Conservation (phyloP, 345 rosid species). For the Rhodomyrtus tomentosa region DNA sequence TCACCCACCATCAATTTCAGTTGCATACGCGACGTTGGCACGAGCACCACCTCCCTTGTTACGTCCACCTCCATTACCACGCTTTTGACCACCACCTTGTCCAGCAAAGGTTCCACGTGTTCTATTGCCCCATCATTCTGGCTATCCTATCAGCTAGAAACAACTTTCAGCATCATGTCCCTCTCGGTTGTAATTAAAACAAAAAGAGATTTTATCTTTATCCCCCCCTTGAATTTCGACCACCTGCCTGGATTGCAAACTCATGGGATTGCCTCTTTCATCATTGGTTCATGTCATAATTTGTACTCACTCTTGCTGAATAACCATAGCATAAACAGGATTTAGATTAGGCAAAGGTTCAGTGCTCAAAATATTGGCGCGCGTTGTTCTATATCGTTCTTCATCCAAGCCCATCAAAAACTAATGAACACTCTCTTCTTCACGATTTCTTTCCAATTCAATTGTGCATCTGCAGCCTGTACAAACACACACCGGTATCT, state of each 20-base stretch:
- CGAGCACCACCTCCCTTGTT: background rate
- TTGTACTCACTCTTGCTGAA: background rate
- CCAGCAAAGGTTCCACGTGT: too few species aligned
- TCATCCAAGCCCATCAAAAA: too few species aligned
- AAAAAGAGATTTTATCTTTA: background rate
- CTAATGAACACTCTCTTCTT: too few species aligned
- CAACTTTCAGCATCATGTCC: too few species aligned
- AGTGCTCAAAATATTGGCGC: too few species aligned
- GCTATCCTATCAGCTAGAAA: background rate
- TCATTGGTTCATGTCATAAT: background rate
- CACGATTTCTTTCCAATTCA: too few species aligned
- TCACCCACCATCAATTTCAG: background rate
- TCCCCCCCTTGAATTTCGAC: background rate
- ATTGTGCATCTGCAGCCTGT: too few species aligned
- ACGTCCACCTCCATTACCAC: background rate
- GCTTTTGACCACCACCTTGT: background rate
- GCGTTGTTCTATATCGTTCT: too few species aligned
- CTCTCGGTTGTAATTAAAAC: background rate
- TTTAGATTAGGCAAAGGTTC: background rate
- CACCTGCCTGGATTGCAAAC: background rate
- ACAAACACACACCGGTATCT: too few species aligned
- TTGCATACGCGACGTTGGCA: background rate
- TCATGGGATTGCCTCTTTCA: background rate
- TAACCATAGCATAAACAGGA: background rate
- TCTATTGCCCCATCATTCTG: too few species aligned